Percentiles rank a stretch among this genome's conserved stretches.
These are phyloP conservation scores for Dendrobium officinale DNA, from an alignment of 106 monocot species.

Conservation along the genomic window DNA sequence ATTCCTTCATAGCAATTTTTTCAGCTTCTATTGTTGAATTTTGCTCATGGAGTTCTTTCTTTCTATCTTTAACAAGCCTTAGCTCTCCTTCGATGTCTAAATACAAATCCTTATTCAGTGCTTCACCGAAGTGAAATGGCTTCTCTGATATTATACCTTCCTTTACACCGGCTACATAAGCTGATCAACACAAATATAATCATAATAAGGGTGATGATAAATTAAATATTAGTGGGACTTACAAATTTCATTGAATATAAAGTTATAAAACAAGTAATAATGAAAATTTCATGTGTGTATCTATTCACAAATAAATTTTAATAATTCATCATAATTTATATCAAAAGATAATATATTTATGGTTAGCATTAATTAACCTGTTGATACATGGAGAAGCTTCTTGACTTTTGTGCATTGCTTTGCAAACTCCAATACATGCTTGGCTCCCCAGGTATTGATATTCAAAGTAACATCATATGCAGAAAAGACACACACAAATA, in stretches of 20 bases:
- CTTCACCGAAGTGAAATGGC: slow-evolving; percentile 32
- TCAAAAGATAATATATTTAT: background rate
- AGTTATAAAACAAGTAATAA: too few species aligned
- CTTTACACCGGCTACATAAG: slow-evolving; percentile 50
- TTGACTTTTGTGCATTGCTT: slow-evolving; percentile 26
- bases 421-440: slow-evolving; percentile 34
- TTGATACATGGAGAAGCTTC: slow-evolving; percentile 51
- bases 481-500: background rate
- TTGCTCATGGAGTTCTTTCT: background rate
- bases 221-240: too few species aligned
- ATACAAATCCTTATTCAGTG: slow-evolving; percentile 20
- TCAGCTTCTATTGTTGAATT: too few species aligned
- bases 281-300: too few species aligned
- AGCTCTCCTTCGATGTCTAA: slow-evolving; percentile 59
- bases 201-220: too few species aligned
- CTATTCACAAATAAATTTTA: too few species aligned
- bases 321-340: too few species aligned
- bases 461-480: slow-evolving; percentile 41
- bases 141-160: slow-evolving; percentile 54
- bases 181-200: slow-evolving; percentile 14
- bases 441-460: slow-evolving; percentile 39
- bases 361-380: slow-evolving; percentile 8
- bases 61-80: slow-evolving; percentile 5
- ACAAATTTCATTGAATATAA: too few species aligned
- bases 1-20: too few species aligned